A percentile compares a stretch with the other conserved stretches of the same genome.
phyloP scores from a whole-genome alignment of 192 early-diverging fungal genomes.

The Coemansia umbellata region DNA sequence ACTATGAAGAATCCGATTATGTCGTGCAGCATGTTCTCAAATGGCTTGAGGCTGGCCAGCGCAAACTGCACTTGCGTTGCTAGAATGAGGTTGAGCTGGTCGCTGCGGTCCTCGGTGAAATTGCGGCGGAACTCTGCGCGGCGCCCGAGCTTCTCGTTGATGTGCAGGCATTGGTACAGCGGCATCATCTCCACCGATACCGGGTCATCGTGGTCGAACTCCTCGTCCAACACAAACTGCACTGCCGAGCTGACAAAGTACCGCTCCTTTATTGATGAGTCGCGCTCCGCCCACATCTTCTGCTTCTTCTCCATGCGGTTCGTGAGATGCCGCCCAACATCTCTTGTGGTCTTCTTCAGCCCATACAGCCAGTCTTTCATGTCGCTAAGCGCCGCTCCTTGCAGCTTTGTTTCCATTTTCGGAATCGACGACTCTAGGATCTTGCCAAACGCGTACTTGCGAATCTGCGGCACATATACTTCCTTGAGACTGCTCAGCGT shows the following conservation, averaged over 20 bases:
- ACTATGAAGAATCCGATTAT: slow-evolving; percentile 96
- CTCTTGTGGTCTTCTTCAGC: slow-evolving; percentile 75
- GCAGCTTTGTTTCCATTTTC: slow-evolving; percentile 83
- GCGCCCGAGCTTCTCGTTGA: slow-evolving; percentile 90
- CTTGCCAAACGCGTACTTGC: slow-evolving; percentile 78
- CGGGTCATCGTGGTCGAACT: slow-evolving; percentile 69
- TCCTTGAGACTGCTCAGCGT: slow-evolving; percentile 81
- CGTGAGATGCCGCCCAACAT: slow-evolving; percentile 82
- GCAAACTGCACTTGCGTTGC: slow-evolving; percentile 61
- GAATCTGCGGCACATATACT: slow-evolving; percentile 68
- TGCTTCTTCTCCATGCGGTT: slow-evolving; percentile 71
- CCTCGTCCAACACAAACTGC: slow-evolving; percentile 80
- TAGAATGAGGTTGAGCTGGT: slow-evolving; percentile 86
- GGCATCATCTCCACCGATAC: slow-evolving; percentile 89
- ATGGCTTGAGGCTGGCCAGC: slow-evolving; percentile 62
- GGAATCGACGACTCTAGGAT: slow-evolving; percentile 84
- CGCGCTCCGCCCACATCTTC: slow-evolving; percentile 48
- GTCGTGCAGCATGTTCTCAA: slow-evolving; percentile 70
- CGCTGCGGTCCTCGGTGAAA: slow-evolving; percentile 87
- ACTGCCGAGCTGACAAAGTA: slow-evolving; percentile 72
- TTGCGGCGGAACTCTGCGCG: slow-evolving; percentile 77
- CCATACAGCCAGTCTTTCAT: slow-evolving; percentile 89
- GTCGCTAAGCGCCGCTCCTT: slow-evolving; percentile 78
- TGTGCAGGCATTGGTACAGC: slow-evolving; percentile 93
- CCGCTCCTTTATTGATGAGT: slow-evolving; percentile 32